These are phyloP conservation scores for Wakefieldia striispora DNA, from an alignment of 768 basidiomycete genomes.

Conservation along the genomic window DNA sequence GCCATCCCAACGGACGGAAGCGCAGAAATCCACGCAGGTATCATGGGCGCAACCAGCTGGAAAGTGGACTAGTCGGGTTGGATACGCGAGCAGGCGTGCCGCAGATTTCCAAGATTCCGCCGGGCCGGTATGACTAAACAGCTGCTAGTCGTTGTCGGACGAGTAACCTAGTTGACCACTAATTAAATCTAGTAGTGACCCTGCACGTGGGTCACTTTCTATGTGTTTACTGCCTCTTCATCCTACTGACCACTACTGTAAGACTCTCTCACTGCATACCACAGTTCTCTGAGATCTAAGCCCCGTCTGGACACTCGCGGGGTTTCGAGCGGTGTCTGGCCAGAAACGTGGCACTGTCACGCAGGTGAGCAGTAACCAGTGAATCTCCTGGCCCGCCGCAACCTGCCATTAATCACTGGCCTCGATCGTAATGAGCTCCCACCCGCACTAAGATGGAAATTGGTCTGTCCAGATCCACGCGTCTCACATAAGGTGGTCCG, in stretches of 20 bases:
- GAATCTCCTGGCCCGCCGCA: slow-evolving; percentile 8
- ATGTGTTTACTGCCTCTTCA: no score
- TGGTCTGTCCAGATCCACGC: slow-evolving; percentile 5
- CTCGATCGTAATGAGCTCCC: slow-evolving; percentile 18
- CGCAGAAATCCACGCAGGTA: slow-evolving; percentile 64
- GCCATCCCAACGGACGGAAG: slow-evolving; percentile 79
- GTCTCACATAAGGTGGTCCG: slow-evolving; percentile 7
- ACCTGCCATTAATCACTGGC: slow-evolving; percentile 5
- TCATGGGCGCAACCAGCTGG: slow-evolving; percentile 24
- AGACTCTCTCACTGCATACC: background rate
- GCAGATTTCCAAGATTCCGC: background rate
- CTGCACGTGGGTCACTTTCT: no score
- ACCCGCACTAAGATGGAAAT: slow-evolving; percentile 10
- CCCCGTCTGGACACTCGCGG: slow-evolving; percentile 5
- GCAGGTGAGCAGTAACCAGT: background rate
- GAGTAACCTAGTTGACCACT: no score
- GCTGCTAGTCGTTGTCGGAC: no score
- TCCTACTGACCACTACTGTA: slow-evolving; percentile 1
- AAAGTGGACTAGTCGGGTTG: background rate
- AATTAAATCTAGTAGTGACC: no score
- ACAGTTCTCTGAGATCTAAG: background rate
- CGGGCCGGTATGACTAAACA: slow-evolving; percentile 9
- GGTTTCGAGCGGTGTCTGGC: background rate
- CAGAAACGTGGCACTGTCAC: slow-evolving; percentile 5
- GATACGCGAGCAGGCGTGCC: background rate